A percentile compares a stretch with the other conserved stretches of the same genome.
Conservation (phyloP, 768 basidiomycete genomes). For the Lactarius indigo region DNA sequence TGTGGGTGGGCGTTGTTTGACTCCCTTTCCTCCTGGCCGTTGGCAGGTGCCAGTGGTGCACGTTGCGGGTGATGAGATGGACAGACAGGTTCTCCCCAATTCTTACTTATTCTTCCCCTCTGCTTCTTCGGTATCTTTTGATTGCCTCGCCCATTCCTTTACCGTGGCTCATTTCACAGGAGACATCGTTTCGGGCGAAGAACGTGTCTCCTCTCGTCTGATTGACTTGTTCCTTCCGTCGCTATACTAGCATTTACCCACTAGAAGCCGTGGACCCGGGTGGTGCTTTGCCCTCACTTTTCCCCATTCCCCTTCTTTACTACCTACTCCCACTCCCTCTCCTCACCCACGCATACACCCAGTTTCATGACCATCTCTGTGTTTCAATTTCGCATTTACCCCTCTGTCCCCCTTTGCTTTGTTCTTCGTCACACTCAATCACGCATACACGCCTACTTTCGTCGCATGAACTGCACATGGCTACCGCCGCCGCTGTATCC, state of each 20-base stretch:
- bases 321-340: background rate
- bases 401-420: background rate
- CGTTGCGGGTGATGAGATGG: background rate
- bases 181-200: background rate
- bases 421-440: background rate
- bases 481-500: slow-evolving; percentile 40
- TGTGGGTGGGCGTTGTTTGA: background rate
- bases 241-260: background rate
- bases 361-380: background rate
- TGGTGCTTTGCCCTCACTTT: background rate
- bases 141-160: background rate
- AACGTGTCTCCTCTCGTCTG: background rate
- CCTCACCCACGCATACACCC: background rate
- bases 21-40: background rate
- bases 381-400: background rate
- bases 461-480: slow-evolving; percentile 39
- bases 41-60: background rate
- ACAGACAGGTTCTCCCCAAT: background rate
- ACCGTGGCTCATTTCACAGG: background rate
- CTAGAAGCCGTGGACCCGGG: background rate
- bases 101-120: background rate
- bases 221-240: slow-evolving; percentile 1
- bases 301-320: background rate
- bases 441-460: background rate
- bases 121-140: background rate